A percentile compares a stretch with the other conserved stretches of the same genome.
Evolutionary conservation across 768 basidiomycete genomes (phyloP).

Genomic region (Xerocomellus chrysenteron): DNA sequence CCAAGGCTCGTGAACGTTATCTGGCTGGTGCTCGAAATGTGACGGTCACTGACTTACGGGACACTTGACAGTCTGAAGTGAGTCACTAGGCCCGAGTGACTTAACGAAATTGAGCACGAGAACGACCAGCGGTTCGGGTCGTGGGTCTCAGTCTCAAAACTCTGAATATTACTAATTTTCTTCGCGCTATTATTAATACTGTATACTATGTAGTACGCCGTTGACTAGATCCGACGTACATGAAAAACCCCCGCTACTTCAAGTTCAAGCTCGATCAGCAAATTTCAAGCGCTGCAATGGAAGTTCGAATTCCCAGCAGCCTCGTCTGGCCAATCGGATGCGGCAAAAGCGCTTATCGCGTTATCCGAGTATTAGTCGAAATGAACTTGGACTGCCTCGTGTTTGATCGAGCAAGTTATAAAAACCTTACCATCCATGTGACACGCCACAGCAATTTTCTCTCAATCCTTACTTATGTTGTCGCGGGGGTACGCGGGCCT

Average conservation of each 20-base stretch:
- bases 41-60: no score
- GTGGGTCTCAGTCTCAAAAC: not conserved
- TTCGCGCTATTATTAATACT: not conserved
- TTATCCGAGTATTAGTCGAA: conserved; percentile 3
- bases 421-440: not conserved
- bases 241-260: not conserved
- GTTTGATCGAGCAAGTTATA: conserved; percentile 10
- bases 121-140: not conserved
- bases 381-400: conserved; percentile 25
- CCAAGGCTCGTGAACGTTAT: no score
- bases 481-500: not conserved
- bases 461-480: not conserved
- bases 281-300: not conserved
- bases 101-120: not conserved
- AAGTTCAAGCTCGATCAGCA: not conserved
- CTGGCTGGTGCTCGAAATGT: no score
- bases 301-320: not conserved
- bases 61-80: no score
- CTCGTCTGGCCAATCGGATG: conserved; percentile 4
- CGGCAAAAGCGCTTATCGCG: not conserved
- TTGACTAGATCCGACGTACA: not conserved
- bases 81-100: no score
- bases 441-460: conserved; percentile 4
- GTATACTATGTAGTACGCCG: no score
- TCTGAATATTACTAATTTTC: not conserved